Evolutionary conservation across 2,329 filamentous ascomycete genomes (phyloP), one percentile per base, ranked within the genome.

Genomic region (Aspergillus neotritici): DNA sequence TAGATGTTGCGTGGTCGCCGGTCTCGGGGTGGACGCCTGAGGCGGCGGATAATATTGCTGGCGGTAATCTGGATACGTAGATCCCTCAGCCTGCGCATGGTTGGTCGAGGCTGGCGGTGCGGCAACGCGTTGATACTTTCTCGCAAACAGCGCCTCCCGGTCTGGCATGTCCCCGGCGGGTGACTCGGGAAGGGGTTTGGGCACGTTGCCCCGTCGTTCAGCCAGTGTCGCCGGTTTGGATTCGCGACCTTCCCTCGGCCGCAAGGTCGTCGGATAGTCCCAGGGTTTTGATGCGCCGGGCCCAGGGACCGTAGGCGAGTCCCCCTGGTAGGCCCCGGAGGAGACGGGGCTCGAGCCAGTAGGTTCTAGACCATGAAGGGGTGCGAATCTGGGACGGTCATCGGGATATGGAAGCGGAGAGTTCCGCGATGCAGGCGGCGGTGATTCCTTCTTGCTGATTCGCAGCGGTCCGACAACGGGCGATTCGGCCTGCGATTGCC

Each of bases 391-490:
- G 37, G 61, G 59, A 17, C 62, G 79, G 61, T 87, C 83, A 55
- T 86, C 82, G 32, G 87, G 86, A 57, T 90, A 93, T 0, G 83
- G 82, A 16, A 87, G 70, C 48, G 78, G 69, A 45, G 75, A 84
- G 43, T 74, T 67, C 57, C 60, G 64, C 58, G 62, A 59, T 21
- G 64, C 63, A 30, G 80, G 80, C 40, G 75, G 75, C 28, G 83
- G 78, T 45, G 82, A 85, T 56, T 82, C 79, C 44, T 83, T 81
- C 67, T 94, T 94, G 71, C 83, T 84, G 64, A 94, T 94, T 60
- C 87, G 81, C 67, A 95, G 69, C 47, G 89, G 89, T 58, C 86
- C 86, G 55, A 94, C 79, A 13, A 86, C 87, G 45, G 88, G 86
- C 57, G 86, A 88, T 57, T 88, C 82, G 35, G 68, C 66, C 43